Conservation (phyloP, 768 basidiomycete species). For the Suillus americanus region DNA sequence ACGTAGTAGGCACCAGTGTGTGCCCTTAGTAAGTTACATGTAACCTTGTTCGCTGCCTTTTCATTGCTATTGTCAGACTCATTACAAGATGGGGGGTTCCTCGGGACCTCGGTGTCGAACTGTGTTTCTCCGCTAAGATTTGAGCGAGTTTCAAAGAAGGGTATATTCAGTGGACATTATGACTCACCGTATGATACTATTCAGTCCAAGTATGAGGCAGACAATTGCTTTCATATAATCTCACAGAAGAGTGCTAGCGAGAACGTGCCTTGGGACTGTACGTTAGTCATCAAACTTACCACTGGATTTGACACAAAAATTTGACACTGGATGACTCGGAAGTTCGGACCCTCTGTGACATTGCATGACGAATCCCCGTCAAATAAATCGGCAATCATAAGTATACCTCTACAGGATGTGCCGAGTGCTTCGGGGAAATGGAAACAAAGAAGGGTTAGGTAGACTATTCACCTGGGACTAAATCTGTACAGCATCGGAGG, state of each 20-base stretch:
- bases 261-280: neutral
- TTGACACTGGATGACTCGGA: constrained; percentile 1
- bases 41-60: neutral
- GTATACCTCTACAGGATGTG: neutral
- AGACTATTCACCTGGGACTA: neutral
- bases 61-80: neutral
- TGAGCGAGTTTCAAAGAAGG: neutral
- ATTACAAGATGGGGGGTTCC: neutral
- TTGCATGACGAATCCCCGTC: neutral
- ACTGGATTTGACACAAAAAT: neutral
- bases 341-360: neutral
- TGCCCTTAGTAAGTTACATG: neutral
- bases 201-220: neutral
- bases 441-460: neutral
- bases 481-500: constrained; percentile 4
- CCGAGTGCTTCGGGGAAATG: neutral
- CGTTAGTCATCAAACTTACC: constrained; percentile 1
- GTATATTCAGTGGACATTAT: neutral
- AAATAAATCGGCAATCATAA: neutral
- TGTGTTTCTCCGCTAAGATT: neutral
- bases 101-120: constrained; percentile 14
- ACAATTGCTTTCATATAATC: neutral
- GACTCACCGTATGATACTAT: neutral
- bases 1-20: neutral
- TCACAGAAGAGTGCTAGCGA: neutral